phyloP scores from a whole-genome alignment of 2,329 filamentous ascomycete genomes.

The Furcasterigmium furcatum region DNA sequence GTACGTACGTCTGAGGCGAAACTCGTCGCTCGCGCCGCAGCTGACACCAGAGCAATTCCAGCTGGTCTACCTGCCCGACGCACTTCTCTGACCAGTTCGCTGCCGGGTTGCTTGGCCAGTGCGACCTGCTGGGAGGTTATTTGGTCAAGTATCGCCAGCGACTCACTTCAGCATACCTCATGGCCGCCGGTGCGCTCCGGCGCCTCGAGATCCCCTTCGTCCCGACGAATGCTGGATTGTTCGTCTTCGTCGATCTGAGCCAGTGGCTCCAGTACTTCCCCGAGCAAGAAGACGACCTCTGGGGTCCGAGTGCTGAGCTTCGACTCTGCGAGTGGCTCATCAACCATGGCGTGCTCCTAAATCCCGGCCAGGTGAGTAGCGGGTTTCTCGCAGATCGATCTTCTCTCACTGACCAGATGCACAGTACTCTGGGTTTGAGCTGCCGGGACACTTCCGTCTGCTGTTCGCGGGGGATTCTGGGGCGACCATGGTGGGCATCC shows the following conservation, averaged over 20 bases:
- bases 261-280: constrained; percentile 1
- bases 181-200: background rate
- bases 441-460: no score
- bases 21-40: no score
- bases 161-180: background rate
- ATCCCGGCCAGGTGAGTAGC: constrained; percentile 3
- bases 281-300: no score
- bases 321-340: background rate
- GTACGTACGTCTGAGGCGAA: background rate
- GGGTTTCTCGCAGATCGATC: no score
- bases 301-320: background rate
- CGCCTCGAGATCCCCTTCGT: background rate
- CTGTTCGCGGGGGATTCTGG: no score
- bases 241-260: constrained; percentile 3
- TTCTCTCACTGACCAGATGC: no score
- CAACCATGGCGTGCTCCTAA: constrained; percentile 5
- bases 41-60: background rate
- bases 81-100: background rate
- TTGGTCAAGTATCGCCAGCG: constrained; percentile 1
- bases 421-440: no score
- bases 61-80: constrained; percentile 1
- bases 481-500: no score
- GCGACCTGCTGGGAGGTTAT: background rate
- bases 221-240: background rate
- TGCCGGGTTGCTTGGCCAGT: background rate